phyloP scores from a whole-genome alignment of 768 basidiomycete species.

The Pleurotus ostreatus region DNA sequence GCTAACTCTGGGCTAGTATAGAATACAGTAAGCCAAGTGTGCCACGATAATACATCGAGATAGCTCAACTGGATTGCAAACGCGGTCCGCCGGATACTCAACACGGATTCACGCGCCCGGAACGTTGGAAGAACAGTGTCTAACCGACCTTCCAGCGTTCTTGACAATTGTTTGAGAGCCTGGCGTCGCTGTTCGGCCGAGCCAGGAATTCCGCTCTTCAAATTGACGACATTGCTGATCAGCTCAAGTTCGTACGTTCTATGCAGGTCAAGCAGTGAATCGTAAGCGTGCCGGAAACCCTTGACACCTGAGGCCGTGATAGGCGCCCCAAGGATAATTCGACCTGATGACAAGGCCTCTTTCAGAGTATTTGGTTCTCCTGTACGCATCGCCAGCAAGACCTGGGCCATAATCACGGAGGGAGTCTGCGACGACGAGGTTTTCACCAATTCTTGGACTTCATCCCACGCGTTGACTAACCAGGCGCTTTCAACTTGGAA shows the following conservation, averaged over 20 bases:
- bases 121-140: constrained; percentile 83
- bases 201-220: constrained; percentile 21
- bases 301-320: constrained; percentile 78
- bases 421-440: constrained; percentile 48
- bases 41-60: background rate
- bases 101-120: constrained; percentile 79
- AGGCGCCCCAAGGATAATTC: constrained; percentile 69
- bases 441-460: constrained; percentile 61
- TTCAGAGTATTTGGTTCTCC: constrained; percentile 42
- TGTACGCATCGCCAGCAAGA: constrained; percentile 74
- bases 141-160: constrained; percentile 59
- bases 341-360: constrained; percentile 57
- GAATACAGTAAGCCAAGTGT: constrained; percentile 7
- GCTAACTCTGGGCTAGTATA: constrained; percentile 25
- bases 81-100: constrained; percentile 86
- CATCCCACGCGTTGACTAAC: constrained; percentile 93
- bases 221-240: constrained; percentile 43
- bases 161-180: constrained; percentile 40
- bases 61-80: constrained; percentile 62
- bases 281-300: constrained; percentile 85
- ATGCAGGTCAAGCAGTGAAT: constrained; percentile 82
- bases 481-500: constrained; percentile 94
- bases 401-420: constrained; percentile 69
- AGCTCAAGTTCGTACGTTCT: constrained; percentile 81
- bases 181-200: constrained; percentile 28